Percentiles rank a stretch among this genome's conserved stretches.
Conservation (phyloP, 2,329 filamentous ascomycete species). For the Aspergillus pseudotamarii region DNA sequence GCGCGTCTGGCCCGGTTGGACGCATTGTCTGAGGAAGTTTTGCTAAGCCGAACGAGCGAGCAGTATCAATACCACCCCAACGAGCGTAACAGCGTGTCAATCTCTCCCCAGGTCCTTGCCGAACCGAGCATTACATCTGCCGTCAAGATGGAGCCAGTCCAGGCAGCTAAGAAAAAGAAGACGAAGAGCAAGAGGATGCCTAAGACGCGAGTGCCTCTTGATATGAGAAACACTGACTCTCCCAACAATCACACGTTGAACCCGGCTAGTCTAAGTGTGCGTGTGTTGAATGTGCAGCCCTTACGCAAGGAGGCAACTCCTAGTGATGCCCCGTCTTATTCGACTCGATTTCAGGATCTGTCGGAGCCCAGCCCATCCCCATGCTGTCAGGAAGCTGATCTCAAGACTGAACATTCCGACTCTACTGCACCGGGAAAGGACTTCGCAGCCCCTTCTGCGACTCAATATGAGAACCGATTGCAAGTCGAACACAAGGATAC, state of each 20-base stretch:
- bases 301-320: not conserved
- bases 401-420: not conserved
- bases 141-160: slow-evolving; percentile 3
- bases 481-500: not conserved
- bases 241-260: not conserved
- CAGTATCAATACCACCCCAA: not conserved
- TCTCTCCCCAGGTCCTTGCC: not conserved
- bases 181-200: slow-evolving; percentile 17
- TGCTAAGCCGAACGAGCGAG: not conserved
- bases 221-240: not conserved
- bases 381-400: not conserved
- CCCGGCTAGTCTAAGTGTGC: not conserved
- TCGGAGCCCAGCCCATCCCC: not conserved
- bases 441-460: too few species aligned
- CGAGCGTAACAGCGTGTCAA: not conserved
- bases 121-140: not conserved
- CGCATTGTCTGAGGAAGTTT: not conserved
- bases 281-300: not conserved
- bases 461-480: not conserved
- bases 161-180: slow-evolving; percentile 16
- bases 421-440: not conserved
- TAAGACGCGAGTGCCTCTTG: not conserved
- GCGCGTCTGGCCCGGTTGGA: slow-evolving; percentile 11
- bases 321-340: not conserved
- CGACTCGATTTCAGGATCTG: not conserved